Conservation (phyloP, 169 alveolate genomes). For the Cyclospora cayetanensis region DNA sequence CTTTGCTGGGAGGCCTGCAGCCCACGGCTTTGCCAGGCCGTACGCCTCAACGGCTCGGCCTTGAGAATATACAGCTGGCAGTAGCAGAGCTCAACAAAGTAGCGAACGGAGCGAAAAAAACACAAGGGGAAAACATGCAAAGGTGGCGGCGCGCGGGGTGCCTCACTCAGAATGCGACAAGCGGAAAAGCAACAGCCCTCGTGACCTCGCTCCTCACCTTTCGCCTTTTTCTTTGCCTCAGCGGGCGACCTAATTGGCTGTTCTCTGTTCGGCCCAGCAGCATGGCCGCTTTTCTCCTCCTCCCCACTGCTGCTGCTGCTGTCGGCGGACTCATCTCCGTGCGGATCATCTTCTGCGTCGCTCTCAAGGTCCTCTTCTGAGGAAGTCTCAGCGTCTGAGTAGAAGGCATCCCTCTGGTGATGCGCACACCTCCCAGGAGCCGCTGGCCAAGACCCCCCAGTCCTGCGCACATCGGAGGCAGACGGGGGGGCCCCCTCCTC, state of each 20-base stretch:
- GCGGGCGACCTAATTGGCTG: constrained; percentile 8
- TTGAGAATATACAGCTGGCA: too few species aligned
- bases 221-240: constrained; percentile 30
- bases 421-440: constrained; percentile 26
- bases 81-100: too few species aligned
- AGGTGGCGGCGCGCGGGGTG: too few species aligned
- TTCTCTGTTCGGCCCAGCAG: constrained; percentile 55
- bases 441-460: neutral
- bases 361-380: constrained; percentile 46
- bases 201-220: constrained; percentile 35
- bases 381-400: constrained; percentile 38
- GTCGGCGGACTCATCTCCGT: constrained; percentile 17
- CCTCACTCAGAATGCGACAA: too few species aligned
- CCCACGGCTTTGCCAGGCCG: too few species aligned
- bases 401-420: constrained; percentile 57
- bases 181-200: too few species aligned
- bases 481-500: constrained; percentile 20
- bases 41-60: too few species aligned
- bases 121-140: too few species aligned
- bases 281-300: neutral
- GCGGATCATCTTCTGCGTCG: constrained; percentile 7
- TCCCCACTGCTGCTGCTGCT: constrained; percentile 58
- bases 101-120: too few species aligned
- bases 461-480: neutral
- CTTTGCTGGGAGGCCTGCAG: too few species aligned